A percentile compares a stretch with the other conserved stretches of the same genome.
Conservation (phyloP, 345 rosid species). For the Salix brachista region DNA sequence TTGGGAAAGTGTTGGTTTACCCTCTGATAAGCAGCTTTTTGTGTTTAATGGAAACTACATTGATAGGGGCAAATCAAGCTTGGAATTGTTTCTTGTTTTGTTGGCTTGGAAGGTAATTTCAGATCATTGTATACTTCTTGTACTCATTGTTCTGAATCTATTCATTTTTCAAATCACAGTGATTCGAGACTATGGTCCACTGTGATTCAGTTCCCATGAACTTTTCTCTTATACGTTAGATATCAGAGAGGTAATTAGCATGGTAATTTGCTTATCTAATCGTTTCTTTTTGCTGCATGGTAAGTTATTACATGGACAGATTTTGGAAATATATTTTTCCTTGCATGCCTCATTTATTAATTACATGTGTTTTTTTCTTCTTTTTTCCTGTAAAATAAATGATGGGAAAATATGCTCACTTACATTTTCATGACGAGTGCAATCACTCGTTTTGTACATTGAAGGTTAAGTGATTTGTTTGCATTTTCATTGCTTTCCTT, state of each 20-base stretch:
- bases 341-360: not conserved
- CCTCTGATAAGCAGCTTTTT: constrained; percentile 30
- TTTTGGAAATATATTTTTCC: too few relatives aligned
- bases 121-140: not conserved
- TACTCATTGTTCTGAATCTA: too few relatives aligned
- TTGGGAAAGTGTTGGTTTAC: constrained; percentile 39
- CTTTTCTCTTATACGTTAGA: too few relatives aligned
- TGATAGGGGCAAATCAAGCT: constrained; percentile 40
- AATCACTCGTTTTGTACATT: not conserved
- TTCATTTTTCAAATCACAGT: too few relatives aligned
- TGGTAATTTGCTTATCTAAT: too few relatives aligned
- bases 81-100: constrained; percentile 40
- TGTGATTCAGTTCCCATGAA: too few relatives aligned
- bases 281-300: too few relatives aligned
- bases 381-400: not conserved
- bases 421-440: not conserved
- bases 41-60: constrained; percentile 43
- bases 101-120: constrained; percentile 50
- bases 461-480: not conserved
- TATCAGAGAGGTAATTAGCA: too few relatives aligned
- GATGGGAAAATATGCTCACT: not conserved
- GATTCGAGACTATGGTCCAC: too few relatives aligned
- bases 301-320: too few relatives aligned
- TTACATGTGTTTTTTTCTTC: not conserved
- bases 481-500: not conserved